Evolutionary conservation across 2,329 filamentous ascomycete genomes (phyloP), one percentile per base, ranked within the genome.

Genomic region (Fusarium marasasianum): DNA sequence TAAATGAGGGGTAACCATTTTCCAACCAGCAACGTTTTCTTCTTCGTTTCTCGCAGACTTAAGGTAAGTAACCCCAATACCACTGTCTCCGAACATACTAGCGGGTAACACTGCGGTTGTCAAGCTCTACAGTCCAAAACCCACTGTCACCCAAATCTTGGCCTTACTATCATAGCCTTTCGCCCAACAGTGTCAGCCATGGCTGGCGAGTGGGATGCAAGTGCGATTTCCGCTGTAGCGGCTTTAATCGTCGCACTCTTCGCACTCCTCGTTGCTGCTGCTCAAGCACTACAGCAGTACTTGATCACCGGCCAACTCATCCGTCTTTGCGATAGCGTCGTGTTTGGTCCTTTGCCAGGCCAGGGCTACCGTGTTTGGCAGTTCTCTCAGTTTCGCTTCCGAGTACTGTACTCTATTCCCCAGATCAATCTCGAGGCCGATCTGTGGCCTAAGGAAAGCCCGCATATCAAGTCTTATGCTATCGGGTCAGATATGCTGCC

Each of bases 81-180:
- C 24, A 5, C 17, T 20, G 9, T 47, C 44, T 12, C 18, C 8
- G 17, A 26, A 29, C 10, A 45, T 29, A 29, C 33, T 17, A 5
- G 20, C 20, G 5, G 20, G 18, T 7, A 31, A 20, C 4, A 6
- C 26, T 31, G 8, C 20, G 4, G 12, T 22, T 15, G 2, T n/a
- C 17, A 24, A 37, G 3, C 22, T 11, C 33, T 35, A 6, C 50
- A 15, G 6, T 17, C 15, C 17, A 1, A 2, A 38, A 38, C 2
- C 8, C 33, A 20, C 11, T 1, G 2, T 14, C 1, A 37, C 11
- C n/a, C 2, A 0, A 10, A 20, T 13, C 9, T 3, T 14, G 8
- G 17, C 12, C 8, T 14, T 0, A 11, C 2, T 35, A n/a, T 10
- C 15, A 4, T 13, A n/a, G 3, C 9, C 10, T 20, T 20, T 38